A percentile compares a stretch with the other conserved stretches of the same genome.
Conservation (phyloP, 2,329 filamentous ascomycete genomes). For the Penicillium freii region DNA sequence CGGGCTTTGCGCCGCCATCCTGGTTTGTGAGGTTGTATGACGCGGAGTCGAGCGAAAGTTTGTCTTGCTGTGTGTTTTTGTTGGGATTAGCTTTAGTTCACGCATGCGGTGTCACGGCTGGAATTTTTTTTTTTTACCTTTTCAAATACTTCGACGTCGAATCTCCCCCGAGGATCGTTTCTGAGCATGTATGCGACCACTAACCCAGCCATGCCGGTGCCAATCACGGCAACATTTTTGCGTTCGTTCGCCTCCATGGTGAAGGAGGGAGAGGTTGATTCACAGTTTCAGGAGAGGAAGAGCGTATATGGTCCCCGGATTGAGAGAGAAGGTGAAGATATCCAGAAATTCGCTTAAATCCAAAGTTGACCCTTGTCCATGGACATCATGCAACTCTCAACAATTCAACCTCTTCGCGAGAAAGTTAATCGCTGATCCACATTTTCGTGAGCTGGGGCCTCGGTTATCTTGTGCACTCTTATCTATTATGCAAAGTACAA, state of each 20-base stretch:
- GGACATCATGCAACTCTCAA: not conserved
- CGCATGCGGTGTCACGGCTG: not conserved
- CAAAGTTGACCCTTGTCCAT: not conserved
- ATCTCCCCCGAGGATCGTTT: slow-evolving; percentile 42
- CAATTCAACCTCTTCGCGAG: not conserved
- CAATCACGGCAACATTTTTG: slow-evolving; percentile 45
- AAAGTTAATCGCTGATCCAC: not conserved
- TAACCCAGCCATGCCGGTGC: slow-evolving; percentile 52
- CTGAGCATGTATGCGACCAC: slow-evolving; percentile 48
- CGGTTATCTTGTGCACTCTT: not conserved
- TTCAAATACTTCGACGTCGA: slow-evolving; percentile 48
- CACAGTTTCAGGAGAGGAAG: not conserved
- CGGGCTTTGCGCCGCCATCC: slow-evolving; percentile 15
- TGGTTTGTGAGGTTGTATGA: slow-evolving; percentile 38
- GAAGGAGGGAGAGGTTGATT: not conserved
- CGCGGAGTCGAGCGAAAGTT: slow-evolving; percentile 48
- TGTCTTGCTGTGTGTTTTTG: slow-evolving; percentile 36
- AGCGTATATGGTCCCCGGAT: not conserved
- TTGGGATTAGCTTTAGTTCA: slow-evolving; percentile 4
- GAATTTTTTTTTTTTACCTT: slow-evolving; percentile 35
- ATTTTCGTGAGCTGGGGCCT: not conserved
- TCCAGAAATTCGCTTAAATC: not conserved
- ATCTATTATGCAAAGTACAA: too few relatives aligned
- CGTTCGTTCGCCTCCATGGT: not conserved
- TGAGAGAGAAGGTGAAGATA: not conserved